Evolutionary conservation across 83 land plant species (phyloP).

Genomic region (Picea abies): DNA sequence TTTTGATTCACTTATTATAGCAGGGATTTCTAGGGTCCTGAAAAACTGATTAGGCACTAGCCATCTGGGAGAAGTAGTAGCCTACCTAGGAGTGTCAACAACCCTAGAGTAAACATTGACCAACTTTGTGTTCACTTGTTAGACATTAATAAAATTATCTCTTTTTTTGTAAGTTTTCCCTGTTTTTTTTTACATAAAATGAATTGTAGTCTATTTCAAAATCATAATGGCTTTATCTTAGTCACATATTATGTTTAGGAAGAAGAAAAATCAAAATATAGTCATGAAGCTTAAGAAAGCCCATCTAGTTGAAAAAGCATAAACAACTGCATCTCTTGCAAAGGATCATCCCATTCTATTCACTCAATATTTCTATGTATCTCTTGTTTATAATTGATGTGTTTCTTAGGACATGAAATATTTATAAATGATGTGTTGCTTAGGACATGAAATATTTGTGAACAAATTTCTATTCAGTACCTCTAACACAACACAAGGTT

Average conservation of each 20-base stretch:
- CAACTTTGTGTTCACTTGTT: background rate
- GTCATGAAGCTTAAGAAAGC: conserved; percentile 53
- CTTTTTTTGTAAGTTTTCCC: background rate
- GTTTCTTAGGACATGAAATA: background rate
- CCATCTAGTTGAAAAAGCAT: conserved; percentile 77
- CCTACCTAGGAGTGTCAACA: no score
- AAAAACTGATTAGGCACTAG: no score
- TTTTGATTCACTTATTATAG: no score
- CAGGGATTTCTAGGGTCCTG: no score
- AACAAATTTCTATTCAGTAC: background rate
- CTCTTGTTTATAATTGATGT: background rate
- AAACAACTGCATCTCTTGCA: conserved; percentile 78
- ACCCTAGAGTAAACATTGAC: no score
- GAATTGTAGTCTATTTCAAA: background rate
- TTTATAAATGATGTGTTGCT: background rate
- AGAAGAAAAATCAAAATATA: conserved; percentile 34
- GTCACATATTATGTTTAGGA: conserved; percentile 46
- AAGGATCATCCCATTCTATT: conserved; percentile 73
- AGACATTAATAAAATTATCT: background rate
- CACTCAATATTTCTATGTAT: conserved; percentile 45
- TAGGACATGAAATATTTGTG: background rate
- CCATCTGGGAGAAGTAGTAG: no score
- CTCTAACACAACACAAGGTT: no score
- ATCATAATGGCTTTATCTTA: background rate
- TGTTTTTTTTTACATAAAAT: background rate